Conservation (phyloP, 805 yeast genomes). For the Starmerella stigmatis region DNA sequence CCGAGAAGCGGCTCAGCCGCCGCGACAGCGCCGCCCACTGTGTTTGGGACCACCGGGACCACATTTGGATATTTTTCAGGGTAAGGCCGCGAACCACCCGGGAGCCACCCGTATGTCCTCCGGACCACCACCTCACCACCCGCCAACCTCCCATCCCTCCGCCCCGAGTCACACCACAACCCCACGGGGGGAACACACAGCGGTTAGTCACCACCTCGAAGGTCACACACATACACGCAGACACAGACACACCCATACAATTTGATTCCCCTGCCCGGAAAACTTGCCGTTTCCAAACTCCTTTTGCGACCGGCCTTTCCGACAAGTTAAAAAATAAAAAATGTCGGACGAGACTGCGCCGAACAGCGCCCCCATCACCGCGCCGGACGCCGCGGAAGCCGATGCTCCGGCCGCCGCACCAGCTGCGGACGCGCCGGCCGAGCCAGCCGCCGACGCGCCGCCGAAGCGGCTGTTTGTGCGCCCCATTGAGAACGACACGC, state of each 20-base stretch:
- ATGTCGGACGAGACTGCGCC: constrained; percentile 6
- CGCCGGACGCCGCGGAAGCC: no score
- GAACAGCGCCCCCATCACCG: constrained; percentile 3
- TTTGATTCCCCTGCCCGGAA: no score
- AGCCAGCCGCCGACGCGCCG: constrained; percentile 8
- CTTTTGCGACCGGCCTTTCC: not conserved
- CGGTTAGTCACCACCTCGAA: constrained; percentile 5
- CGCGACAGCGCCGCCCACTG: constrained; percentile 3
- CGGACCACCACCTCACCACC: not conserved
- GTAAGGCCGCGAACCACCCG: not conserved
- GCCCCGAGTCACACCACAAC: no score
- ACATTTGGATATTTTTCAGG: constrained; percentile 1
- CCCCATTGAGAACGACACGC: constrained; percentile 23
- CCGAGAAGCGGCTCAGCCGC: not conserved
- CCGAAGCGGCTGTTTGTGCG: constrained; percentile 25
- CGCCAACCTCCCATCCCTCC: no score
- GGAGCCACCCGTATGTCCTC: no score
- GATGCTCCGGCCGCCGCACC: not conserved
- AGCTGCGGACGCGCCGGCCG: not conserved
- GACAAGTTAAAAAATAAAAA: not conserved
- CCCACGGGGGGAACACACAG: not conserved
- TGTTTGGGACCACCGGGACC: constrained; percentile 5
- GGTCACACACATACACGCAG: no score
- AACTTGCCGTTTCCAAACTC: not conserved
- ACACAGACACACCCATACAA: no score